Evolutionary conservation across 2,329 filamentous ascomycete species (phyloP), one percentile per base, ranked within the genome.

Genomic region (Microsporum ferrugineum): DNA sequence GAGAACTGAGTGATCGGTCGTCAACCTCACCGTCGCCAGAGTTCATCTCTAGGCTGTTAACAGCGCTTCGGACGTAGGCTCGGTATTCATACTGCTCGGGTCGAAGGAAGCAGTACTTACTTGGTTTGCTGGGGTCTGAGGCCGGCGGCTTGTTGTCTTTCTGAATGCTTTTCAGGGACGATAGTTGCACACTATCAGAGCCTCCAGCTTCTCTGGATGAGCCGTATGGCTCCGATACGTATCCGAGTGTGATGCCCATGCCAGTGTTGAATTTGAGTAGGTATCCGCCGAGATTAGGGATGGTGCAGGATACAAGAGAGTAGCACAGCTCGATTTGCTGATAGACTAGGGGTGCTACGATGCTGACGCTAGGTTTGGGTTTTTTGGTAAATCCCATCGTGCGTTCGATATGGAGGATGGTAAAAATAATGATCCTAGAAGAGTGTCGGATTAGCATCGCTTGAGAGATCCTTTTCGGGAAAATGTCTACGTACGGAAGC

Each of bases 251-350:
- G 14, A 55, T 55, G 33, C 49, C 49, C 49, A 55, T 55, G 14
- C 49, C 49, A 34, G 49, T 55, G 23, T 55, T 33, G 31, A 55
- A 55, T 10, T 55, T 55, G 49, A 55, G 49, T 36, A 55, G n/a
- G 31, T 55, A 55, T 8, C 49, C 49, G 3, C 49, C 49, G 14
- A 55, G 49, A n/a, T 55, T 55, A 17, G 49, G 49, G n/a, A 36
- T 55, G 5, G 49, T 55, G 14, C 49, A 55, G 5, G 49, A 55
- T 17, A 55, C 14, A 23, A 55, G 49, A 34, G 49, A 55, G 31
- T 55, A 55, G 12, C 49, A 55, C 5, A 55, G 49, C n/a, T 55
- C 49, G 14, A 55, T 36, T 36, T 55, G 49, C 23, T 55, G 49
- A 34, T 55, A 55, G 49, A 55, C 31, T 14, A 55, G 31, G 33